Conservation (phyloP, 225 moss, liverwort and hornwort genomes). For the Marchantia polymorpha region DNA sequence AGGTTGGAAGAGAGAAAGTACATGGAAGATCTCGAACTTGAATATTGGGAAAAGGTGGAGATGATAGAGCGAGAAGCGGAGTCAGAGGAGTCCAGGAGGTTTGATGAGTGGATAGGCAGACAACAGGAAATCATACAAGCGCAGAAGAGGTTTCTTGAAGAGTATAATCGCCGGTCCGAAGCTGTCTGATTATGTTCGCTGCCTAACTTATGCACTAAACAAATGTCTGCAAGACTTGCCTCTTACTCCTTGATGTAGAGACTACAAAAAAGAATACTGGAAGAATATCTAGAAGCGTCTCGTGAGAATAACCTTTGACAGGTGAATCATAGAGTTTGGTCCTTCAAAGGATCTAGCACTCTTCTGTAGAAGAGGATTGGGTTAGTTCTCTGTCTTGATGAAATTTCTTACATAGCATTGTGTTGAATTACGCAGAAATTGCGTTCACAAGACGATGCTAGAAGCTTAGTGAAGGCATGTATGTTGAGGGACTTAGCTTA, state of each 20-base stretch:
- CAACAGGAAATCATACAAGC: conserved; percentile 18
- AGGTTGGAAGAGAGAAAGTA: conserved; percentile 33
- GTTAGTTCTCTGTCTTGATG: background rate
- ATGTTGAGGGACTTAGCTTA: too few species aligned
- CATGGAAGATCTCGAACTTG: conserved; percentile 31
- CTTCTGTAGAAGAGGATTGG: background rate
- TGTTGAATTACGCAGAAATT: too few species aligned
- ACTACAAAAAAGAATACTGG: too few species aligned
- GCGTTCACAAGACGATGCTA: too few species aligned
- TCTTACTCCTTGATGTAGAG: background rate
- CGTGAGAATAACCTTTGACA: background rate
- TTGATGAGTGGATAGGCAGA: conserved; percentile 22
- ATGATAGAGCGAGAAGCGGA: conserved; percentile 25
- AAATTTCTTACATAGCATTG: background rate
- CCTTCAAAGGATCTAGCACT: background rate
- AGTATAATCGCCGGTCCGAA: conserved; percentile 7
- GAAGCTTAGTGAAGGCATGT: too few species aligned
- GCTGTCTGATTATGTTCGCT: background rate
- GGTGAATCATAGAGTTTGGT: background rate
- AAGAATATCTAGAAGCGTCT: background rate
- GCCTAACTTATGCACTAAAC: too few species aligned
- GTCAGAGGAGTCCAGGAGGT: conserved; percentile 7
- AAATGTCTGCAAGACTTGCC: too few species aligned
- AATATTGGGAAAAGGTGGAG: conserved; percentile 39
- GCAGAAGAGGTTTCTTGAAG: conserved; percentile 13